Evolutionary conservation across 495 filamentous ascomycete genomes (phyloP), one percentile per base, ranked within the genome.

Genomic region (Penicillium lividum): DNA sequence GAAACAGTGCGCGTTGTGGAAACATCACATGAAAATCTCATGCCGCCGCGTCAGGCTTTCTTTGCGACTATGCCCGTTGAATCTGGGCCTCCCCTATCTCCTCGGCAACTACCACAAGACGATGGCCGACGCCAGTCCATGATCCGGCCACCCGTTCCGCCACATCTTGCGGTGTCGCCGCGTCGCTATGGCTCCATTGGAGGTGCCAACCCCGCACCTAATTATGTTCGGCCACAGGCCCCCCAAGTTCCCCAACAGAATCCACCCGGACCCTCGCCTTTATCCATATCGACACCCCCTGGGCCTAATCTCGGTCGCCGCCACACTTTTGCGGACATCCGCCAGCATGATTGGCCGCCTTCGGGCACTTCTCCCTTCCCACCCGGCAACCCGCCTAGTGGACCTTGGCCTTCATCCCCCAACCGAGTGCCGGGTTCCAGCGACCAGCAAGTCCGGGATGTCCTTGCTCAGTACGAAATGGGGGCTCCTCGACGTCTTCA

Each of bases 251-350:
- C 86, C 34, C 83, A 87, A 3, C 82, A 85, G 57, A 82, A 86
- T 57, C 82, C 80, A 44, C 83, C 86, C 18, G 80, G 79, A 25
- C 87, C 88, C 28, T 91, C 95, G 69, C 91, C 91, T 48, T 79
- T 96, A 44, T 84, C 91, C 1, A 86, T 89, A 18, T 83, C 89
- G 30, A 88, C 91, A 28, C 89, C 90, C 27, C 88, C 90, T 10
- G 83, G 78, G 0, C 76, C 85, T 51, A 89, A 86, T 64, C 77
- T 97, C 34, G 82, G 87, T 31, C 87, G 94, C 22, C 86, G 94
- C 44, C 94, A 98, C 72, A 98, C 94, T 2, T 94, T 93, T 48
- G 94, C 94, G 53, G 94, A 98, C 64, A 98, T 98, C 62, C 89
- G 94, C 30, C 85, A 89, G 42, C 89, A 89, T 62, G 90, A 91